These are phyloP conservation scores for Penicillium alfredii DNA, from an alignment of 495 filamentous ascomycete species.

Conservation along the genomic window DNA sequence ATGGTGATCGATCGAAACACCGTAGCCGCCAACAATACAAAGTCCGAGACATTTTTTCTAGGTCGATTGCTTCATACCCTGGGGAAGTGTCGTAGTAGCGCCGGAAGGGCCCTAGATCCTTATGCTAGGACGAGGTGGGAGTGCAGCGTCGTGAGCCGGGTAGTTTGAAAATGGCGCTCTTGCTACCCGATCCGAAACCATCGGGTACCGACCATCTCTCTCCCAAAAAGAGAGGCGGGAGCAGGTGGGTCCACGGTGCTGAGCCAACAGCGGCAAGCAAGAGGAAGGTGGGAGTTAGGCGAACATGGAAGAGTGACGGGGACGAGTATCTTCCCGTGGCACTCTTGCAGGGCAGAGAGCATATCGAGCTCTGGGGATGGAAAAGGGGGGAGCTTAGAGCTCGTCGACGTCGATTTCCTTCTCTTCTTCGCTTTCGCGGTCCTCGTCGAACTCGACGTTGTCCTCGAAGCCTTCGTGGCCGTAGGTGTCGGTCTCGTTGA, in stretches of 20 bases:
- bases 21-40: slow-evolving; percentile 16
- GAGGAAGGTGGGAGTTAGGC: slow-evolving; percentile 18
- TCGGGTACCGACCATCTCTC: slow-evolving; percentile 6
- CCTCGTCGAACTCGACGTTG: slow-evolving; percentile 57
- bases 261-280: slow-evolving; percentile 16
- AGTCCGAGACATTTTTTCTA: slow-evolving; percentile 12
- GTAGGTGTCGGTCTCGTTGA: slow-evolving; percentile 98
- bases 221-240: slow-evolving; percentile 6
- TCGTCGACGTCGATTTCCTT: slow-evolving; percentile 58
- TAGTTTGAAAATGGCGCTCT: slow-evolving; percentile 5
- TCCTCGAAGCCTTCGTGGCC: slow-evolving; percentile 55
- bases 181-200: slow-evolving; percentile 10
- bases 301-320: slow-evolving; percentile 24
- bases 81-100: slow-evolving; percentile 21
- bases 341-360: slow-evolving; percentile 35
- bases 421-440: slow-evolving; percentile 51
- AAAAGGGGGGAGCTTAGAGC: slow-evolving; percentile 39
- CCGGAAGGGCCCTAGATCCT: slow-evolving; percentile 14
- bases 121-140: slow-evolving; percentile 11
- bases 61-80: slow-evolving; percentile 25
- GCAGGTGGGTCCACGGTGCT: slow-evolving; percentile 14
- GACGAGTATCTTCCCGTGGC: slow-evolving; percentile 24
- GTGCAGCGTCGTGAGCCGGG: slow-evolving; percentile 10
- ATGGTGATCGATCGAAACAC: slow-evolving; percentile 7
- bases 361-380: slow-evolving; percentile 22